Conservation (phyloP, 805 yeast species). For the Candida orba region DNA sequence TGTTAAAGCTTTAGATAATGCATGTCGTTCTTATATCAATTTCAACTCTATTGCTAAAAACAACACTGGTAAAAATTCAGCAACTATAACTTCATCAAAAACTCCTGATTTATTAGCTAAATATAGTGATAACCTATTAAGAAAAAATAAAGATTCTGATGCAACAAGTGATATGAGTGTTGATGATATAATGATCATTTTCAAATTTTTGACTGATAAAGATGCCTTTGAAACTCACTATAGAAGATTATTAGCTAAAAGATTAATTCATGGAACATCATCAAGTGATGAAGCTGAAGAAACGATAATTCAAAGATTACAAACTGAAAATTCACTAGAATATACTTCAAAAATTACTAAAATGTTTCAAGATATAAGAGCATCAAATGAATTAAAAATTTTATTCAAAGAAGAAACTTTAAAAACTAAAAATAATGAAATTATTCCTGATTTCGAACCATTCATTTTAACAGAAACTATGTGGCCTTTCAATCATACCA, state of each 20-base stretch:
- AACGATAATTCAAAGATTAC: constrained; percentile 73
- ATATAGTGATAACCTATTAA: constrained; percentile 78
- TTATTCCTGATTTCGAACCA: constrained; percentile 54
- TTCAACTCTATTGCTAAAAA: constrained; percentile 68
- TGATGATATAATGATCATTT: constrained; percentile 79
- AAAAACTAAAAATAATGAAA: constrained; percentile 24
- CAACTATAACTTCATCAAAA: constrained; percentile 39
- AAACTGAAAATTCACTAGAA: constrained; percentile 84
- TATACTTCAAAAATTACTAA: constrained; percentile 90
- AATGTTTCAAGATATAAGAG: constrained; percentile 91
- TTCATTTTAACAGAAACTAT: constrained; percentile 78
- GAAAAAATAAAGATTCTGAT: constrained; percentile 63
- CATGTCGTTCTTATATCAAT: constrained; percentile 81
- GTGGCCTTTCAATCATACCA: constrained; percentile 63
- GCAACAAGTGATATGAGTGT: constrained; percentile 65
- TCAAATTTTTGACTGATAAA: constrained; percentile 85
- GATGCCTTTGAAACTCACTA: constrained; percentile 94
- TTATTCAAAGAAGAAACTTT: constrained; percentile 43
- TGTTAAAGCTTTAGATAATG: constrained; percentile 82
- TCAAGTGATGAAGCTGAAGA: constrained; percentile 80
- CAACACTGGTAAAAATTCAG: constrained; percentile 20
- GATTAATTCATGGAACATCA: constrained; percentile 82
- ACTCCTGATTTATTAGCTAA: constrained; percentile 91
- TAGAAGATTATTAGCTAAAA: constrained; percentile 79
- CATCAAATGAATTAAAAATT: constrained; percentile 69